Percentiles rank a stretch among this genome's conserved stretches.
Evolutionary conservation across 768 basidiomycete species (phyloP).

Genomic region (Boletus vinaceobasis): DNA sequence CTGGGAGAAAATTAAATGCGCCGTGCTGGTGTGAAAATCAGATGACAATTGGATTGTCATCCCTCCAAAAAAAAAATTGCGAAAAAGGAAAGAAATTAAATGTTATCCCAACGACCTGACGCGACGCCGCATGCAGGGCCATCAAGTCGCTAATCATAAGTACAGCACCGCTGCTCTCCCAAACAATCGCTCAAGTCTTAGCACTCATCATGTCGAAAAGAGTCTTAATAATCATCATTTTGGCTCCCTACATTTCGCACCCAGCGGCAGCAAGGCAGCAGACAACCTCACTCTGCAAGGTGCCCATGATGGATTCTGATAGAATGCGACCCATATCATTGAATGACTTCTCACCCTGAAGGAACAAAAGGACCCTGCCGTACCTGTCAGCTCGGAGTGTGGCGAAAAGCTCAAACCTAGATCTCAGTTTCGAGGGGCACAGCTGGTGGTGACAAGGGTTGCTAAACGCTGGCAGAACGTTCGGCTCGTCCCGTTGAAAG

Average conservation of each 20-base stretch:
- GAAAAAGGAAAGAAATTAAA: not conserved
- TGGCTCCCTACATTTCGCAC: conserved; percentile 4
- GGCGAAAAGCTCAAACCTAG: not conserved
- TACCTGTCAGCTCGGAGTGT: not conserved
- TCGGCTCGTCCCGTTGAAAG: conserved; percentile 11
- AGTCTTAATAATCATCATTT: not conserved
- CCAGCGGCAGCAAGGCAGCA: conserved; percentile 17
- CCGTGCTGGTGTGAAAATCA: conserved; percentile 30
- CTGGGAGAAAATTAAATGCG: conserved; percentile 25
- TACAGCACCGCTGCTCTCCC: too few species aligned
- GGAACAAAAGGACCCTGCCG: not conserved
- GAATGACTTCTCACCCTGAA: not conserved
- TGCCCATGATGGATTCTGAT: not conserved
- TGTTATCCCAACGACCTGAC: conserved; percentile 3
- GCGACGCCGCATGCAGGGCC: conserved; percentile 11
- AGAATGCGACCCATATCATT: not conserved
- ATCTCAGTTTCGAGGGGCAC: conserved; percentile 5
- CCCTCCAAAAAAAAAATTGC: not conserved
- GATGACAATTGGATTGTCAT: conserved; percentile 15
- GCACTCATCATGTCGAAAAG: too few species aligned
- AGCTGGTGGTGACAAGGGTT: conserved; percentile 5
- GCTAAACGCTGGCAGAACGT: not conserved
- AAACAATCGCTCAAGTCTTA: too few species aligned
- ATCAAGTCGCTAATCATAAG: not conserved
- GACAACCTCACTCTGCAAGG: not conserved